Percentiles rank a stretch among this genome's conserved stretches.
phyloP scores from a whole-genome alignment of 257 asterid species.

The Salvia rosmarinus region DNA sequence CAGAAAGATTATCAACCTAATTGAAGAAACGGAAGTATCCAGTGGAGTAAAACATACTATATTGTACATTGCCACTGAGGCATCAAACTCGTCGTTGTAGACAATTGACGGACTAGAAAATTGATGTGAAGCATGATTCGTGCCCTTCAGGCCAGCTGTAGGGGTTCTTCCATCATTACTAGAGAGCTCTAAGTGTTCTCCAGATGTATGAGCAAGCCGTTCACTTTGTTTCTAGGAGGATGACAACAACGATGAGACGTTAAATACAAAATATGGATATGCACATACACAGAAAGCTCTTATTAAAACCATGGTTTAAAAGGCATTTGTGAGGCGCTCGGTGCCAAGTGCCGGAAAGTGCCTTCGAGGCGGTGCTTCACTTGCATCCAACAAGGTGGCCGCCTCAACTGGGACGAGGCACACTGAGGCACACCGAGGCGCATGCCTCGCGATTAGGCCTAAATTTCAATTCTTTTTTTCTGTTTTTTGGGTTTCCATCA shows the following conservation, averaged over 20 bases:
- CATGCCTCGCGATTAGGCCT: too few relatives aligned
- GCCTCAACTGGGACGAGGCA: too few relatives aligned
- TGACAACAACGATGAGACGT: constrained; percentile 1
- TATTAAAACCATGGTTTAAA: too few relatives aligned
- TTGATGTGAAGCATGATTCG: constrained; percentile 39
- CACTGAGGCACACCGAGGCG: too few relatives aligned
- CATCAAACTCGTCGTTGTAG: constrained; percentile 54
- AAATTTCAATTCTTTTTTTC: too few relatives aligned
- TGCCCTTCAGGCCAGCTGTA: constrained; percentile 48
- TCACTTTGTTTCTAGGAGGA: constrained; percentile 63
- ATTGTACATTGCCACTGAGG: constrained; percentile 67
- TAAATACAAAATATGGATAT: constrained; percentile 10
- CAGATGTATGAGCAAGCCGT: constrained; percentile 58
- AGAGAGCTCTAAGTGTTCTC: constrained; percentile 55
- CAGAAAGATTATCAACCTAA: constrained; percentile 19
- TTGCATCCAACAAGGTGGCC: too few relatives aligned
- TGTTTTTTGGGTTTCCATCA: too few relatives aligned
- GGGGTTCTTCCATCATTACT: constrained; percentile 52
- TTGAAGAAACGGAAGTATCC: constrained; percentile 26
- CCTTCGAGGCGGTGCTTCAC: too few relatives aligned
- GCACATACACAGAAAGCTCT: constrained; percentile 18
- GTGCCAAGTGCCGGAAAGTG: too few relatives aligned
- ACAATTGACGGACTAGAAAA: constrained; percentile 52
- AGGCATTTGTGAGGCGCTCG: too few relatives aligned
- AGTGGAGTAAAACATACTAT: constrained; percentile 50